Conservation (phyloP, 106 monocot genomes). For the Dactylorhiza incarnata region DNA sequence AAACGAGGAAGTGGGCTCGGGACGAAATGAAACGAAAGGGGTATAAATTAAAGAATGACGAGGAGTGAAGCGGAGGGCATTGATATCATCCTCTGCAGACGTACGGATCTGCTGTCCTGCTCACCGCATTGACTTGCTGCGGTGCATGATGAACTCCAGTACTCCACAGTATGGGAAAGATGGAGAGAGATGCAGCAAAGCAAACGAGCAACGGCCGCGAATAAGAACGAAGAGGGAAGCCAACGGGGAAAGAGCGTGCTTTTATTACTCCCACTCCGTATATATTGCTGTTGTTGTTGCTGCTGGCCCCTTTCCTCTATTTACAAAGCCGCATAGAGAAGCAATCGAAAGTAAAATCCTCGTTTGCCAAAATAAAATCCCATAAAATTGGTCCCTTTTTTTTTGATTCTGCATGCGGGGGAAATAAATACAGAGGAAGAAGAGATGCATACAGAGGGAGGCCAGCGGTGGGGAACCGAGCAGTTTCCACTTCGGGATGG, state of each 20-base stretch:
- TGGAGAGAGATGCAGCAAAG: conserved; percentile 6
- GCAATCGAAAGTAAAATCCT: conserved; percentile 8
- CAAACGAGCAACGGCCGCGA: background rate
- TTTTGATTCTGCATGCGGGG: background rate
- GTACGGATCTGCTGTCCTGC: conserved; percentile 2
- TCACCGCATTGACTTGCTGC: conserved; percentile 8
- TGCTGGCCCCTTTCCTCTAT: conserved; percentile 1
- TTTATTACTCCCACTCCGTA: conserved; percentile 8
- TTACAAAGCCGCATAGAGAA: conserved; percentile 1
- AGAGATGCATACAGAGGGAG: background rate
- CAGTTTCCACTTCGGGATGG: conserved; percentile 11
- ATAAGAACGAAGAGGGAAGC: conserved; percentile 5
- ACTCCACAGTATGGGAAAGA: background rate
- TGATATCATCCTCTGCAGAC: conserved; percentile 2
- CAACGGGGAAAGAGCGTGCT: background rate
- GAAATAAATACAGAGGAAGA: conserved; percentile 4
- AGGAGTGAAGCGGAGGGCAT: background rate
- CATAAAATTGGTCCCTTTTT: background rate
- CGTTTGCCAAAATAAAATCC: conserved; percentile 5
- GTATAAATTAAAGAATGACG: background rate
- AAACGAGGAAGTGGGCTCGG: conserved; percentile 4
- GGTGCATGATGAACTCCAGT: conserved; percentile 4
- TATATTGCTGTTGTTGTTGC: conserved; percentile 1
- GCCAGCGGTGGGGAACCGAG: background rate
- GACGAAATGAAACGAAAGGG: background rate